These are phyloP conservation scores for Babesia gibsoni DNA, from an alignment of 169 alveolate genomes.

Conservation along the genomic window DNA sequence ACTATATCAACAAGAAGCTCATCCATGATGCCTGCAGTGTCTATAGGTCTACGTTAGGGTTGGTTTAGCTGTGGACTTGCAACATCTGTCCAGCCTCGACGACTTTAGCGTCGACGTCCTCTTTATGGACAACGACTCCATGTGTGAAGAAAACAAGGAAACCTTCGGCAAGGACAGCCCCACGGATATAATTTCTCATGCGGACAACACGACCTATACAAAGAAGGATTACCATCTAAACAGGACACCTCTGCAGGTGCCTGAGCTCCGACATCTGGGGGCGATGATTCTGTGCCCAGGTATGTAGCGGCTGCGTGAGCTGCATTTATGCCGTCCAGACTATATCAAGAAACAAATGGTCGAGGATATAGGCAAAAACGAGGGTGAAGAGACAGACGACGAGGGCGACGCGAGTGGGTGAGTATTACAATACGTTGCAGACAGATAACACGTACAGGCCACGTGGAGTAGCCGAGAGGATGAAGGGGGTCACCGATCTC, in stretches of 20 bases:
- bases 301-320: neutral
- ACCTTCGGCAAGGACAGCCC: constrained; percentile 42
- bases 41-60: constrained; percentile 41
- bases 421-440: neutral
- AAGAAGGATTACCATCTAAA: constrained; percentile 37
- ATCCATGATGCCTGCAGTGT: constrained; percentile 16
- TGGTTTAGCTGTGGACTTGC: neutral
- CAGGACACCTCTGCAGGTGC: constrained; percentile 35
- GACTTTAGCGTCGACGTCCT: constrained; percentile 54
- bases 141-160: constrained; percentile 17
- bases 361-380: neutral
- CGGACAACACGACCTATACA: constrained; percentile 5
- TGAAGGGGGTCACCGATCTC: constrained; percentile 22
- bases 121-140: constrained; percentile 27
- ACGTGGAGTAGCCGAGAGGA: constrained; percentile 53
- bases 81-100: constrained; percentile 5
- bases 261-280: constrained; percentile 54
- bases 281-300: constrained; percentile 60
- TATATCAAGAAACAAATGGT: constrained; percentile 9
- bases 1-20: constrained; percentile 11
- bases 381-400: neutral
- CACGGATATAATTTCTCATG: constrained; percentile 52
- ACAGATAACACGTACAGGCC: neutral
- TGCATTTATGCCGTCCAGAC: constrained; percentile 3
- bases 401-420: neutral